Evolutionary conservation across 768 basidiomycete genomes (phyloP).

Genomic region (Nevesoporus exiguus): DNA sequence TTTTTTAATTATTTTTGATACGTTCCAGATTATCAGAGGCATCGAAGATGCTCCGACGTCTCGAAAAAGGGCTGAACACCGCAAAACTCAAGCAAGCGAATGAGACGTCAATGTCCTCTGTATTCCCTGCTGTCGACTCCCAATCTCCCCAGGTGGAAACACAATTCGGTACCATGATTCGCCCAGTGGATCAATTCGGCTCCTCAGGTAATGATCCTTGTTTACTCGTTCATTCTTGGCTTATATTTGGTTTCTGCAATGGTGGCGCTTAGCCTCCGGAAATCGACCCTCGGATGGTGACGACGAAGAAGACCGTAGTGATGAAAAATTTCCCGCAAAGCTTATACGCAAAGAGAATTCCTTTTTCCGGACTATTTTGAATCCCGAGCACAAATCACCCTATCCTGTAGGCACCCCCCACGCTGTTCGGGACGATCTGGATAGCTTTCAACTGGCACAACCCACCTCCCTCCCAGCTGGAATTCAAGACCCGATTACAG

Average conservation of each 20-base stretch:
- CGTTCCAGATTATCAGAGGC: slow-evolving; percentile 72
- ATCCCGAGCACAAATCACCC: slow-evolving; percentile 56
- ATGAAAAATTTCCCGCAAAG: slow-evolving; percentile 72
- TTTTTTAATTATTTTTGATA: slow-evolving; percentile 2
- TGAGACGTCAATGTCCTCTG: slow-evolving; percentile 32
- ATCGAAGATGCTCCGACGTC: slow-evolving; percentile 82
- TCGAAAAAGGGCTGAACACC: slow-evolving; percentile 78
- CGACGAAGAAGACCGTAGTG: slow-evolving; percentile 65
- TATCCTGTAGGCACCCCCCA: slow-evolving; percentile 27
- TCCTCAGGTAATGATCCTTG: slow-evolving; percentile 24
- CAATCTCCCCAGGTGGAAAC: slow-evolving; percentile 24
- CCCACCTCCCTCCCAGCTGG: slow-evolving; percentile 37
- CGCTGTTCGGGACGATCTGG: slow-evolving; percentile 33
- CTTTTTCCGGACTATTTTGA: slow-evolving; percentile 82
- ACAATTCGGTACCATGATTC: slow-evolving; percentile 29
- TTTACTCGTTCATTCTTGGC: not conserved
- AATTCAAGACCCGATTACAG: slow-evolving; percentile 64
- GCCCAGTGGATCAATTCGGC: slow-evolving; percentile 29
- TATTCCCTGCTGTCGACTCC: slow-evolving; percentile 33
- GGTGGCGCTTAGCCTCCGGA: slow-evolving; percentile 19
- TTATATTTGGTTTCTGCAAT: not conserved
- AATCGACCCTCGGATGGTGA: slow-evolving; percentile 38
- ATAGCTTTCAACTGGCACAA: slow-evolving; percentile 34
- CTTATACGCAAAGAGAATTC: slow-evolving; percentile 74
- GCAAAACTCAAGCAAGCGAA: slow-evolving; percentile 66